A percentile compares a stretch with the other conserved stretches of the same genome.
Evolutionary conservation across 202 grass and related monocot species (phyloP).

Genomic region (Bolboschoenoplectus hybrid): DNA sequence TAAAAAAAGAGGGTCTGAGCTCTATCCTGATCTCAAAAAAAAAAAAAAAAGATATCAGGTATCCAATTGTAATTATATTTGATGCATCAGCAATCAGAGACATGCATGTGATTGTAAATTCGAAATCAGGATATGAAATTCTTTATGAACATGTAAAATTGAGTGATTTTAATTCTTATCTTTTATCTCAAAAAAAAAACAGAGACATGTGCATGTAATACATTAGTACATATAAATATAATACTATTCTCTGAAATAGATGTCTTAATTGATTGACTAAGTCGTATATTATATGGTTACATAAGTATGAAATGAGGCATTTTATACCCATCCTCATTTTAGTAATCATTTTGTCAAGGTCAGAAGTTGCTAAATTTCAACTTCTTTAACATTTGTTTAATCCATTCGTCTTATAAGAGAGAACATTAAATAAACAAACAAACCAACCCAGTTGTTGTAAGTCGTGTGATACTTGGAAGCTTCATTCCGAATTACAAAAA

Average conservation of each 20-base stretch:
- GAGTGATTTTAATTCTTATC: no score
- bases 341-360: neutral
- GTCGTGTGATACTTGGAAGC: neutral
- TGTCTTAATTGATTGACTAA: constrained; percentile 5
- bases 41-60: neutral
- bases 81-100: neutral
- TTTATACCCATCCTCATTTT: neutral
- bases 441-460: neutral
- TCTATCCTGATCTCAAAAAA: no score
- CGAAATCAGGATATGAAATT: no score
- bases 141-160: no score
- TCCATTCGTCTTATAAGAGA: neutral
- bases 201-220: neutral
- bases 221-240: neutral
- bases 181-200: no score
- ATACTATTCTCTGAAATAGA: neutral
- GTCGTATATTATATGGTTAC: neutral
- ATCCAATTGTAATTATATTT: neutral
- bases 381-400: neutral
- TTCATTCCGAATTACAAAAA: neutral
- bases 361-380: neutral
- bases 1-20: no score
- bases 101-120: neutral
- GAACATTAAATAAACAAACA: neutral
- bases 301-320: neutral